Evolutionary conservation across 768 basidiomycete species (phyloP).

Genomic region (Boletellus sp.): DNA sequence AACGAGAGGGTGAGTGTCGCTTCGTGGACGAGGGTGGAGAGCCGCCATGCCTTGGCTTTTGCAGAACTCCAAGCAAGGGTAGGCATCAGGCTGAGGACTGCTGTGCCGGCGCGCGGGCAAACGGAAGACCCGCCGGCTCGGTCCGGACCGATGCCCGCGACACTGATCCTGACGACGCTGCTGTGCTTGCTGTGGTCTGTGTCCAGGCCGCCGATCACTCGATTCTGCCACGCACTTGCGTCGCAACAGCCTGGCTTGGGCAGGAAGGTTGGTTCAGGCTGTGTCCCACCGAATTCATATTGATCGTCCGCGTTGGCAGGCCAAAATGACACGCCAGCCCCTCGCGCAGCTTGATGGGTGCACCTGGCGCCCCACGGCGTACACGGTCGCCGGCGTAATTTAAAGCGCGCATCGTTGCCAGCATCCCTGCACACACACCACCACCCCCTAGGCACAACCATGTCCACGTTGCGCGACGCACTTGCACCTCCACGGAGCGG

Average conservation of each 20-base stretch:
- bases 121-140: constrained; percentile 1
- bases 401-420: constrained; percentile 6
- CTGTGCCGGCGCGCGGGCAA: too few species aligned
- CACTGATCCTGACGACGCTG: neutral
- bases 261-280: too few species aligned
- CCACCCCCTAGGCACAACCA: neutral
- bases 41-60: constrained; percentile 50
- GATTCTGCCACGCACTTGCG: too few species aligned
- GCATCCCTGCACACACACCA: neutral
- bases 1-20: constrained; percentile 3
- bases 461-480: constrained; percentile 5
- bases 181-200: neutral
- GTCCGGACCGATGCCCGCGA: constrained; percentile 2
- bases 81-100: constrained; percentile 23
- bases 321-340: too few species aligned
- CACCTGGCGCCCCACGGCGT: too few species aligned
- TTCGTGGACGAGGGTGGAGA: neutral
- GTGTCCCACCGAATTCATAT: too few species aligned
- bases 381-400: too few species aligned
- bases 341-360: too few species aligned
- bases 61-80: constrained; percentile 52
- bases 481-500: constrained; percentile 10
- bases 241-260: too few species aligned
- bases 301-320: too few species aligned
- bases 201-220: too few species aligned